These are phyloP conservation scores for Trypanosomatidae sp. DNA, from an alignment of 208 protist genomes.

Conservation along the genomic window DNA sequence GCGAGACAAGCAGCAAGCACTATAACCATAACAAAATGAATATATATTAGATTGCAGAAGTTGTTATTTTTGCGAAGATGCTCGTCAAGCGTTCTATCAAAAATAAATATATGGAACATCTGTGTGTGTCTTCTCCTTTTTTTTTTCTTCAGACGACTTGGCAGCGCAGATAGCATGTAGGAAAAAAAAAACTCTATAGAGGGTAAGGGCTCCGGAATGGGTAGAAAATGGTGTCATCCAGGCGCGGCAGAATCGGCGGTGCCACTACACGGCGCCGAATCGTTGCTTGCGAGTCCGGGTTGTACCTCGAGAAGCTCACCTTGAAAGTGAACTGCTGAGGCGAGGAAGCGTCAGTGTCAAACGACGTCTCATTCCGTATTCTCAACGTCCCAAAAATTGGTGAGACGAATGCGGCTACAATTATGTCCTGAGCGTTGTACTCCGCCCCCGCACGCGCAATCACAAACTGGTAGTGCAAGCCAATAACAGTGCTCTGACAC, in stretches of 20 bases:
- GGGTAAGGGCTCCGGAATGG: constrained; percentile 50
- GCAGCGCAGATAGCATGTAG: no score
- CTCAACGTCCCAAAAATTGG: constrained; percentile 47
- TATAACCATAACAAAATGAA: no score
- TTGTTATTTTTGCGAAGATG: no score
- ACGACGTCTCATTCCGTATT: constrained; percentile 55
- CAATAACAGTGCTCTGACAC: constrained; percentile 56
- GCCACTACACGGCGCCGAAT: constrained; percentile 48
- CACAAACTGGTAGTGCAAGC: constrained; percentile 70
- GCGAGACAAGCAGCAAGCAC: no score
- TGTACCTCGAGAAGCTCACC: constrained; percentile 49
- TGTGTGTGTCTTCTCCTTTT: no score
- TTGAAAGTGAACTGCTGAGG: constrained; percentile 42
- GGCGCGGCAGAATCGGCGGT: constrained; percentile 58
- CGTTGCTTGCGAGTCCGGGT: constrained; percentile 41
- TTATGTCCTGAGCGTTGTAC: constrained; percentile 78
- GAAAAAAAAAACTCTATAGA: constrained; percentile 1
- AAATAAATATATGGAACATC: no score
- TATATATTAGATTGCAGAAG: no score
- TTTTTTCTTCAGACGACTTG: no score
- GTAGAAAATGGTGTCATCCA: constrained; percentile 77
- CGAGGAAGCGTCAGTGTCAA: constrained; percentile 33
- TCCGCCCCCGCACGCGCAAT: constrained; percentile 61
- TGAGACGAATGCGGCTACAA: constrained; percentile 65
- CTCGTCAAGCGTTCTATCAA: no score